Evolutionary conservation across 78 protist species (phyloP).

Genomic region (Speleostelium caveatum): DNA sequence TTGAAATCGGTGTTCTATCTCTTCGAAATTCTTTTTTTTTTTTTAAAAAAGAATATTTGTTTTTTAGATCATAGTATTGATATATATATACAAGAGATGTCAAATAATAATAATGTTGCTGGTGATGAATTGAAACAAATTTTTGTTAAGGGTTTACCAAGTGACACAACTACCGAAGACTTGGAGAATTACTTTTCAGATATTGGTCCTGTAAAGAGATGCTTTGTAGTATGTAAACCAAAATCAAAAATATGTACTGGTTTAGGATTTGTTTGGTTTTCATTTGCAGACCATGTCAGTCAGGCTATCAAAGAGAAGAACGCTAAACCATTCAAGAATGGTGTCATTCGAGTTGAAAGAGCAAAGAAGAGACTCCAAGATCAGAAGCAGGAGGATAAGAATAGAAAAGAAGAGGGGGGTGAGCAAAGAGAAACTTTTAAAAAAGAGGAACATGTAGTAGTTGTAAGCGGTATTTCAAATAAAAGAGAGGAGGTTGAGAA

Average conservation of each 20-base stretch:
- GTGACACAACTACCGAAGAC: conserved; percentile 36
- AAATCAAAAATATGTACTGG: conserved; percentile 36
- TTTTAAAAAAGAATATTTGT: too few relatives aligned
- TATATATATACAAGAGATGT: neutral
- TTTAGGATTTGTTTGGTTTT: conserved; percentile 48
- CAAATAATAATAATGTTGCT: neutral
- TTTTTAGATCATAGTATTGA: neutral
- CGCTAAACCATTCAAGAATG: conserved; percentile 4
- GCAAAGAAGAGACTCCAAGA: conserved; percentile 34
- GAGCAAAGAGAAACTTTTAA: neutral
- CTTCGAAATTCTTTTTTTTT: too few relatives aligned
- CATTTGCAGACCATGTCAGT: conserved; percentile 51
- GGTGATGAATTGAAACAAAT: too few relatives aligned
- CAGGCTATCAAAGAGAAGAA: conserved; percentile 33
- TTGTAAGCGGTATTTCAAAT: conserved; percentile 19
- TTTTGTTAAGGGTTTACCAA: conserved; percentile 41
- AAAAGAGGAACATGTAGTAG: conserved; percentile 9
- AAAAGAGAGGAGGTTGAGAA: neutral
- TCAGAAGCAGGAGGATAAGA: neutral
- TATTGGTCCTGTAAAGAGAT: conserved; percentile 55
- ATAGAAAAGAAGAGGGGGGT: neutral
- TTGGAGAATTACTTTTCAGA: conserved; percentile 50
- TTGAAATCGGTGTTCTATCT: too few relatives aligned
- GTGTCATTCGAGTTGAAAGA: conserved; percentile 4
- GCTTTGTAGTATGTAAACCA: conserved; percentile 38